Conservation (phyloP, 2,329 filamentous ascomycete genomes). For the Colletotrichum tropicicola region DNA sequence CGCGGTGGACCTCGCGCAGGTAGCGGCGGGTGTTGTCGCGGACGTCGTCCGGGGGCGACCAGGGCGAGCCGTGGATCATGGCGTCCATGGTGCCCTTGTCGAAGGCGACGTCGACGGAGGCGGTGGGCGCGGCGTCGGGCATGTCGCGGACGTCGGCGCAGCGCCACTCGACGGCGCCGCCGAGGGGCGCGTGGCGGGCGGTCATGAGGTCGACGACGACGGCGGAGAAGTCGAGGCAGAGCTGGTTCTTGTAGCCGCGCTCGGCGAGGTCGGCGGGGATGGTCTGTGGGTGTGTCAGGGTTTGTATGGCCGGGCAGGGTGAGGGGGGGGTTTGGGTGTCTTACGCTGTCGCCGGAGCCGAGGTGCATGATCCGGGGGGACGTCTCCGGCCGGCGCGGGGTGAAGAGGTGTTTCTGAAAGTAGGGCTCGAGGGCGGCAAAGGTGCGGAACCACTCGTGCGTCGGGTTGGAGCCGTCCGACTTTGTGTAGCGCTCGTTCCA, state of each 20-base stretch:
- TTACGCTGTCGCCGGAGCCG: conserved; percentile 66
- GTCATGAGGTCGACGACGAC: conserved; percentile 63
- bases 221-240: conserved; percentile 66
- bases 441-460: conserved; percentile 63
- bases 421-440: conserved; percentile 58
- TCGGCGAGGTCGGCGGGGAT: conserved; percentile 57
- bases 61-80: conserved; percentile 63
- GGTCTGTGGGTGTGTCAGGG: conserved; percentile 45
- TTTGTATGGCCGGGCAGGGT: background rate
- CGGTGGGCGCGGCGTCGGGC: conserved; percentile 43
- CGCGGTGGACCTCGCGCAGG: conserved; percentile 58
- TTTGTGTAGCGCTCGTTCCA: conserved; percentile 60
- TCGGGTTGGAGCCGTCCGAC: conserved; percentile 46
- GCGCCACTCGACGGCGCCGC: conserved; percentile 58
- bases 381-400: conserved; percentile 32
- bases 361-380: conserved; percentile 60
- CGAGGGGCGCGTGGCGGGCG: conserved; percentile 45
- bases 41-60: conserved; percentile 60
- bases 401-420: conserved; percentile 53
- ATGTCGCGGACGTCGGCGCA: conserved; percentile 62
- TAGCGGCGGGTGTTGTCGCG: conserved; percentile 56
- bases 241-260: conserved; percentile 59
- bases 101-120: conserved; percentile 63
- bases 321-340: background rate
- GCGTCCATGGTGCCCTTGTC: conserved; percentile 65